Evolutionary conservation across 805 yeast species (phyloP), one percentile per base, ranked within the genome.

Genomic region (Lipomyces japonicus): DNA sequence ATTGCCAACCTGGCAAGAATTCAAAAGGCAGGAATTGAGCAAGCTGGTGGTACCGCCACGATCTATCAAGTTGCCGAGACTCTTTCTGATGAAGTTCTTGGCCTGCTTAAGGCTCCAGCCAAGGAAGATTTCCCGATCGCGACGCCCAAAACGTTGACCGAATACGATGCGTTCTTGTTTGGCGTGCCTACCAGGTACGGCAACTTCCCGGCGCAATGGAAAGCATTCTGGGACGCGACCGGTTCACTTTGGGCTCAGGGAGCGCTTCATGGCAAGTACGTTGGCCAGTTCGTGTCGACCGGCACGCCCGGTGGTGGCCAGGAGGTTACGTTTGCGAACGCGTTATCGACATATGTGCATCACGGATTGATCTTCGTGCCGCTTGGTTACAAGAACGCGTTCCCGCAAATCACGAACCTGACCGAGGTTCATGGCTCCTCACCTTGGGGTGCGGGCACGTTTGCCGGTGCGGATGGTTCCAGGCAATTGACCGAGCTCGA

Each of bases 101-200:
- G 65, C 19, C 51, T 65, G 50, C 71, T 86, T 72, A 77, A 79
- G 59, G 70, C 90, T 31, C 80, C 86, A 38, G 73, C 78, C 48
- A 80, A 80, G 66, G 80, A 84, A 51, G 75, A 68, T 50, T 71
- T 75, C 67, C 90, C 93, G 59, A 71, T 78, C 62, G 86, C 86
- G 44, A 74, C 84, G 14, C 61, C 68, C 7, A 84, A 78, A 19
- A 75, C 79, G 18, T 73, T 88, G 59, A 65, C 70, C 2, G 71
- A 75, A 57, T 84, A 82, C 73, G 95, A 89, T 65, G 95, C 90
- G 41, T 79, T 84, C 72, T 59, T 89, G 58, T 85, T 88, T 61
- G 96, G 96, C 65, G 68, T 85, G 61, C 95, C 95, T 63, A 84
- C 95, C 48, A 80, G 95, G 71, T 88, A 71, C 66, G 96, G 96